phyloP scores from a whole-genome alignment of 106 monocot genomes.

The Chionographis japonica region DNA sequence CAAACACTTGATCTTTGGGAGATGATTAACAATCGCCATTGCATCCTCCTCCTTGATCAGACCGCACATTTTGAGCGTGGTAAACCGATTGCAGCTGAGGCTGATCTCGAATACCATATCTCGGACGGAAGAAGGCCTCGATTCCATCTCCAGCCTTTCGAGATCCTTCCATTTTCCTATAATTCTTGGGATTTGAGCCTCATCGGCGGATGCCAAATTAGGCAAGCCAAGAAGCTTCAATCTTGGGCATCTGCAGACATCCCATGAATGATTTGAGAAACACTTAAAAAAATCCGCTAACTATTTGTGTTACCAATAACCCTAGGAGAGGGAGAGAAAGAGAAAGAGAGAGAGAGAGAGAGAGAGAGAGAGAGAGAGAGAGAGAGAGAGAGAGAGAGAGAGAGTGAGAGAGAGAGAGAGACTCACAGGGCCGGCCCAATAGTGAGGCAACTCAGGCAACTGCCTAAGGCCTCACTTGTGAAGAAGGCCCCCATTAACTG shows the following conservation, averaged over 20 bases:
- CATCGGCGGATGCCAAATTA: not conserved
- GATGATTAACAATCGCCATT: slow-evolving; percentile 1
- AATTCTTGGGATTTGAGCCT: slow-evolving; percentile 3
- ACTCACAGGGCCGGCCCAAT: no score
- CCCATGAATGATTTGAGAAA: no score
- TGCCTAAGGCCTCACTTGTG: no score
- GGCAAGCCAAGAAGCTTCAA: slow-evolving; percentile 1
- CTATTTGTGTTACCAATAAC: no score
- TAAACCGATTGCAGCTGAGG: slow-evolving; percentile 1
- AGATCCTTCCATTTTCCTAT: slow-evolving; percentile 6
- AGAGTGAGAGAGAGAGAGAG: no score
- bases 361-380: no score
- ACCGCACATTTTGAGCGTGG: slow-evolving; percentile 1
- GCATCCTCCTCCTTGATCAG: not conserved
- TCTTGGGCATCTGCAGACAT: slow-evolving; percentile 1
- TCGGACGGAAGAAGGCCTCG: slow-evolving; percentile 6
- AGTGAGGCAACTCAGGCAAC: no score
- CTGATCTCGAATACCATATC: slow-evolving; percentile 1
- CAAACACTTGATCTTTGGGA: slow-evolving; percentile 5
- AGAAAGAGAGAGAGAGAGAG: no score
- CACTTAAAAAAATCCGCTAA: no score
- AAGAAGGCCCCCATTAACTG: no score
- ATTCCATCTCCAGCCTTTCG: slow-evolving; percentile 4
- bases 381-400: no score
- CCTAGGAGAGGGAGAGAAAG: no score